Evolutionary conservation across 257 asterid species (phyloP).

Genomic region (Solanum commersonii): DNA sequence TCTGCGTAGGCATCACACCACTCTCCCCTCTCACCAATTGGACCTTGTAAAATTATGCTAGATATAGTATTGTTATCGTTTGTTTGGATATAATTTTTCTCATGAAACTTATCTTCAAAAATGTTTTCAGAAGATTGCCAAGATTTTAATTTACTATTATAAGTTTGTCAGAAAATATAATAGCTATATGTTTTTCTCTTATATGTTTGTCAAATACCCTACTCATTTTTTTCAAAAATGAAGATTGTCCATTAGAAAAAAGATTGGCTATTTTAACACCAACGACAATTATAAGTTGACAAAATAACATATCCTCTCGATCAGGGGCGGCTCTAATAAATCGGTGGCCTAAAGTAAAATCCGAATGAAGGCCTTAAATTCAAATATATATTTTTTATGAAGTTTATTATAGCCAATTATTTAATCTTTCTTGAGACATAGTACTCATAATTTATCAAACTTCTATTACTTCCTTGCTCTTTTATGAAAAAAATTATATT

Average conservation of each 20-base stretch:
- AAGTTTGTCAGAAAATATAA: not conserved
- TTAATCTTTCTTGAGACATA: too few relatives aligned
- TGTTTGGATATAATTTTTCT: not conserved
- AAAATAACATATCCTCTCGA: not conserved
- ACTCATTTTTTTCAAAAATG: not conserved
- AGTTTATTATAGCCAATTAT: too few relatives aligned
- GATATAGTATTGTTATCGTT: too few relatives aligned
- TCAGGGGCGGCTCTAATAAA: too few relatives aligned
- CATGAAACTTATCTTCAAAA: not conserved
- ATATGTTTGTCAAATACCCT: not conserved
- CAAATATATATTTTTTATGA: too few relatives aligned
- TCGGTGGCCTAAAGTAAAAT: too few relatives aligned
- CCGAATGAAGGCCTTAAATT: too few relatives aligned
- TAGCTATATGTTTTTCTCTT: not conserved
- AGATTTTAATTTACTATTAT: not conserved
- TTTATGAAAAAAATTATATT: too few relatives aligned
- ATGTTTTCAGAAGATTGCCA: not conserved
- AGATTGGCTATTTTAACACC: not conserved
- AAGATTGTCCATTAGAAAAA: not conserved
- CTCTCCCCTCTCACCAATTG: rapidly evolving
- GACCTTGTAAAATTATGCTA: too few relatives aligned
- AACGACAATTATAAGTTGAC: not conserved
- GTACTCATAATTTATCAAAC: too few relatives aligned
- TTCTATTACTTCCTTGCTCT: too few relatives aligned
- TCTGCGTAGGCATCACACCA: too few relatives aligned